A percentile compares a stretch with the other conserved stretches of the same genome.
Evolutionary conservation across 148 eudicot genomes (phyloP).

Genomic region (Chenopodium album): DNA sequence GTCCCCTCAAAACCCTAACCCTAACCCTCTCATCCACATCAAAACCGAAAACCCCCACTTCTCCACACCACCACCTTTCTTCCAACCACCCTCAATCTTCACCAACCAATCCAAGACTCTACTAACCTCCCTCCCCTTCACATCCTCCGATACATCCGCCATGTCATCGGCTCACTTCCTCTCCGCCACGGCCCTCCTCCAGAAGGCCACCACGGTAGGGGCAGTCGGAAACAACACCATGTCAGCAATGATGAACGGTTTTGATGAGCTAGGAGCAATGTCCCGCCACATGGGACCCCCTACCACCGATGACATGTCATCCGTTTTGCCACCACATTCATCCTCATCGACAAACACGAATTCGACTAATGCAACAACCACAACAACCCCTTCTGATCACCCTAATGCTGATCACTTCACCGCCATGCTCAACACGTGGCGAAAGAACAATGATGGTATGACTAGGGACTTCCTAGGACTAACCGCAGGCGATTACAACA

Average conservation of each 20-base stretch:
- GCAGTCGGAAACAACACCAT: slow-evolving; percentile 13
- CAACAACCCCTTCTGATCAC: background rate
- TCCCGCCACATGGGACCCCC: slow-evolving; percentile 15
- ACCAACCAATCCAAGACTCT: slow-evolving; percentile 22
- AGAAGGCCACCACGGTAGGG: slow-evolving; percentile 65
- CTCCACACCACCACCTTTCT: slow-evolving; percentile 26
- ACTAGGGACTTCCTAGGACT: slow-evolving; percentile 87
- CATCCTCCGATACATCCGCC: slow-evolving; percentile 25
- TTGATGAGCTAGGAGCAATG: slow-evolving; percentile 18
- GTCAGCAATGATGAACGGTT: slow-evolving; percentile 17
- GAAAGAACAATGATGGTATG: slow-evolving; percentile 39
- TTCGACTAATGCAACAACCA: background rate
- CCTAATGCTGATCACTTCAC: background rate
- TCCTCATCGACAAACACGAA: slow-evolving; percentile 13
- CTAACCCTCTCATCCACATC: slow-evolving; percentile 28
- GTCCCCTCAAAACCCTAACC: slow-evolving; percentile 37
- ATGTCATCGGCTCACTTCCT: slow-evolving; percentile 35
- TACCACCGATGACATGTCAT: background rate
- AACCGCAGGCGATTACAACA: slow-evolving; percentile 27
- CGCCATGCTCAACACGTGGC: slow-evolving; percentile 47
- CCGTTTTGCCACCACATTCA: slow-evolving; percentile 5
- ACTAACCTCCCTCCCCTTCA: slow-evolving; percentile 10
- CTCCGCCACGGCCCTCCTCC: slow-evolving; percentile 86
- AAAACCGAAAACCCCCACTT: slow-evolving; percentile 32
- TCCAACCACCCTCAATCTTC: slow-evolving; percentile 28